Base-by-base conservation (phyloP, 768 basidiomycete species). In the Holtermannia corniformis region DNA sequence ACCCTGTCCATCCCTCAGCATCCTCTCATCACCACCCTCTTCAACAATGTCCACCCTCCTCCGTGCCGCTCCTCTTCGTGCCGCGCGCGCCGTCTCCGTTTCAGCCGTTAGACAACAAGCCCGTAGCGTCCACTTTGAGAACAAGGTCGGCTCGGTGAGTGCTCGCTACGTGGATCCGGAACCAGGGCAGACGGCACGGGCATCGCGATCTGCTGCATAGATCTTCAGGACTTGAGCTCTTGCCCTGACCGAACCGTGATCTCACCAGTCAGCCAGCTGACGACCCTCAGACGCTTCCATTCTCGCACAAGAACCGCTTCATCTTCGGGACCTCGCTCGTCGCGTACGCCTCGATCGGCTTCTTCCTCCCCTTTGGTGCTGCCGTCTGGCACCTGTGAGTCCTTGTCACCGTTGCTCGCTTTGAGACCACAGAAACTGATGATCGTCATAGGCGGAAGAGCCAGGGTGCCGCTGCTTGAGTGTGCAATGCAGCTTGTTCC, bases 71-170 rank as follows among this genome's bases (percentile, higher is more conserved):
- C 50, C 62, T 23, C 57, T 60, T 24, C 47, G 63, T 45, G 60
- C 62, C 43, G 55, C 59, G 27, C 52, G 61, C 10, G 47, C 57
- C 40, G 50, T 58, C 19, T 52, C 57, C 13, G 41, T 37, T 16
- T 53, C 43, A n/a, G 21, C 50, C n/a, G 41, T 21, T 41, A 28
- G 46, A 4, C 58, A 61, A 42, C 63, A 67, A 48, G 63, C 56
- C 16, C 51, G 66, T 47, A 53, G 49, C 25, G 58, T 63, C 41
- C 69, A 71, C 54, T 60, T 68, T 25, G 69, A 71, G 56, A 71
- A 71, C 56, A 60, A 62, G 46, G 66, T 71, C 47, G 66, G 64
- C 48, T n/a, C 64, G 68, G 68, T 70, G 48, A 58, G 68, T 62
- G n/a, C 53, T 21, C 14, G 5, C 3, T 44, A 21, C 16, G 47